Evolutionary conservation across 179 eudicot genomes (phyloP).

Genomic region (Spergularia azorica): DNA sequence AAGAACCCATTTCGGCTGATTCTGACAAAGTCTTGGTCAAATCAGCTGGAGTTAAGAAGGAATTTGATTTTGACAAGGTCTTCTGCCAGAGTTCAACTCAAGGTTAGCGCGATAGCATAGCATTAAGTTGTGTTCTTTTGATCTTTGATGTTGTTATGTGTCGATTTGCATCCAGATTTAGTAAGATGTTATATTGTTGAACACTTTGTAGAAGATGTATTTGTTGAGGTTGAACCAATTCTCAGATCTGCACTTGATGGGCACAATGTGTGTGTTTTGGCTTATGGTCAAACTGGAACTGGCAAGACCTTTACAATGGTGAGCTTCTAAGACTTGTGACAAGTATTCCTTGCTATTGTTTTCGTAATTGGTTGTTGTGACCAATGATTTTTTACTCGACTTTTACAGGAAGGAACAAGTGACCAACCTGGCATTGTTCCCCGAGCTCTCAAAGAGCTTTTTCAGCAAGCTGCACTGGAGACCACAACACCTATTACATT

Average conservation of each 20-base stretch:
- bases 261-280: constrained; percentile 66
- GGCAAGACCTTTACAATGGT: constrained; percentile 85
- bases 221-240: constrained; percentile 76
- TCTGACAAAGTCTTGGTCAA: constrained; percentile 53
- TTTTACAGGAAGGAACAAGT: constrained; percentile 55
- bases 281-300: constrained; percentile 82
- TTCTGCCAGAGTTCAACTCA: constrained; percentile 57
- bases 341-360: not conserved
- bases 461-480: constrained; percentile 47
- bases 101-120: constrained; percentile 43
- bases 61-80: constrained; percentile 65
- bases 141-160: not conserved
- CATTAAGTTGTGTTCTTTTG: not conserved
- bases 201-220: constrained; percentile 62
- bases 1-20: constrained; percentile 44
- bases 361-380: not conserved
- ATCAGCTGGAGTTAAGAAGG: constrained; percentile 65
- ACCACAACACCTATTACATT: constrained; percentile 45
- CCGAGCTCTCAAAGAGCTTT: constrained; percentile 54
- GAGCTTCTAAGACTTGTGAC: constrained; percentile 19
- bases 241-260: constrained; percentile 85
- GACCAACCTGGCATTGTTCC: constrained; percentile 63
- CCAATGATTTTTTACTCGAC: constrained; percentile 2
- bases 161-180: constrained; percentile 18
- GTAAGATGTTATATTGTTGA: constrained; percentile 34